Conservation (phyloP, 495 filamentous ascomycete species). For the Penicillium parvum region DNA sequence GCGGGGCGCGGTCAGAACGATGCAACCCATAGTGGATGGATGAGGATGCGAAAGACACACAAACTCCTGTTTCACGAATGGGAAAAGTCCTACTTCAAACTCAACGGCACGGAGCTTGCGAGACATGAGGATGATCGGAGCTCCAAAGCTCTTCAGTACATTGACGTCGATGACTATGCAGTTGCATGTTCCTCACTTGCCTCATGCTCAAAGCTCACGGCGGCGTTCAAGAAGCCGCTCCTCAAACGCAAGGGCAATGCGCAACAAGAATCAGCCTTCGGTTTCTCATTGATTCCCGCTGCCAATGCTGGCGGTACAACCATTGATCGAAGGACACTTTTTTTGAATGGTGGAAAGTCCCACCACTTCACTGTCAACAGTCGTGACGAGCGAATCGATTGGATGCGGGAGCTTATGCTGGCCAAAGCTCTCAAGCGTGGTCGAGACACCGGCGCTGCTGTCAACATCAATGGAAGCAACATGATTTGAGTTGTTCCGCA, state of each 20-base stretch:
- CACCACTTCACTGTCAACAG: slow-evolving; percentile 90
- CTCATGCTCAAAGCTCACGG: slow-evolving; percentile 70
- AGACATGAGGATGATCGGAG: slow-evolving; percentile 67
- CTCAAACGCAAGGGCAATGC: slow-evolving; percentile 54
- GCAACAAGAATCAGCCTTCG: slow-evolving; percentile 61
- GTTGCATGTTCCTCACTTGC: slow-evolving; percentile 80
- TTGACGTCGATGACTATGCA: slow-evolving; percentile 93
- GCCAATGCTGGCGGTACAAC: slow-evolving; percentile 36
- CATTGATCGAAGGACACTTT: slow-evolving; percentile 48
- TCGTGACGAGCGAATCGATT: slow-evolving; percentile 88
- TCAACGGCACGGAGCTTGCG: slow-evolving; percentile 76
- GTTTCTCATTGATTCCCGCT: slow-evolving; percentile 86
- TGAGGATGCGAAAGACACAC: slow-evolving; percentile 92
- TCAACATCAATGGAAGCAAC: slow-evolving; percentile 77
- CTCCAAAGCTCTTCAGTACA: slow-evolving; percentile 63
- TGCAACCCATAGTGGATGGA: slow-evolving; percentile 71
- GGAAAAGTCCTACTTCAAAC: slow-evolving; percentile 83
- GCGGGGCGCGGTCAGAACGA: slow-evolving; percentile 17
- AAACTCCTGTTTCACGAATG: slow-evolving; percentile 88
- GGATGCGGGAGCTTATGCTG: slow-evolving; percentile 98
- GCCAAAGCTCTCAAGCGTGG: slow-evolving; percentile 76
- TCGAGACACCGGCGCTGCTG: slow-evolving; percentile 73
- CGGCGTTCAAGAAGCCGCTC: slow-evolving; percentile 81
- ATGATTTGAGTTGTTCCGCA: slow-evolving; percentile 30
- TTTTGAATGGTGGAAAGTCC: slow-evolving; percentile 57